Evolutionary conservation across 108 stramenopile genomes (phyloP).

Genomic region (Skeletonema marinoi): DNA sequence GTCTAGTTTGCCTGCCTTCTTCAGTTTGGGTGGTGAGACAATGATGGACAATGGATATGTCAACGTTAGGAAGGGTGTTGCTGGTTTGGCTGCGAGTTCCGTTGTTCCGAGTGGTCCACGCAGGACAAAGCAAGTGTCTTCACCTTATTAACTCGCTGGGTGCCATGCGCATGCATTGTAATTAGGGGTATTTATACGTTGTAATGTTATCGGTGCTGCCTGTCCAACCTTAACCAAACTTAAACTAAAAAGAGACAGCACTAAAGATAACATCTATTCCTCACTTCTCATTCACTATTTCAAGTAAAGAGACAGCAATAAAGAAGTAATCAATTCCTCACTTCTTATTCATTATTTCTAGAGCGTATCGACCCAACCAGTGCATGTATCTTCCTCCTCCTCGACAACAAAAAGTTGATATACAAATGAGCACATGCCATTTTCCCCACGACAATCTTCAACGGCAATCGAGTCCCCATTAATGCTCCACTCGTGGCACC

Average conservation of each 20-base stretch:
- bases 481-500: not conserved
- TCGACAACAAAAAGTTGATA: conserved; percentile 68
- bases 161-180: too few species aligned
- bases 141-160: not conserved
- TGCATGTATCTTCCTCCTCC: conserved; percentile 56
- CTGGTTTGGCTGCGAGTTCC: too few species aligned
- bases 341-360: not conserved
- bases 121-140: not conserved
- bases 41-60: not conserved
- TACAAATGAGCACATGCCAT: conserved; percentile 68
- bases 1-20: not conserved
- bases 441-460: conserved; percentile 39
- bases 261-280: too few species aligned
- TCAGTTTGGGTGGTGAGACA: not conserved
- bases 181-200: too few species aligned
- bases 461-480: conserved; percentile 31
- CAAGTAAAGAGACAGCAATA: too few species aligned
- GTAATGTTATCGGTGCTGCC: too few species aligned
- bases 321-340: too few species aligned
- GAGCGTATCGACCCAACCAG: conserved; percentile 46
- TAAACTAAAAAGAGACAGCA: too few species aligned
- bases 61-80: too few species aligned
- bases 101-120: not conserved
- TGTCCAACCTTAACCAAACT: too few species aligned
- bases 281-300: too few species aligned